phyloP scores from a whole-genome alignment of 1,284 basidiomycete genomes.

The Salmacisia buchloeana region DNA sequence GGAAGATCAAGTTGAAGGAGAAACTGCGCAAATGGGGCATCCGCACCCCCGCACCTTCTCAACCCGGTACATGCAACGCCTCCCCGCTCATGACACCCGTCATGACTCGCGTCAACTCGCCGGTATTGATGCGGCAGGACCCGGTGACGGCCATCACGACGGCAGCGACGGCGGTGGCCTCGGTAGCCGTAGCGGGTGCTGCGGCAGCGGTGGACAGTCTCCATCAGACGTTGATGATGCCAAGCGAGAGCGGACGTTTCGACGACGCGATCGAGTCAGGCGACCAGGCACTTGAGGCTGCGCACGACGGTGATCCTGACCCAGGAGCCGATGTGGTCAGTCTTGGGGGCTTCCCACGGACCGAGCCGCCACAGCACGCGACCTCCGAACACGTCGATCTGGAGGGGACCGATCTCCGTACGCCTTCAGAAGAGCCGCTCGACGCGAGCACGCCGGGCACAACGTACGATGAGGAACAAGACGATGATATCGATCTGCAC shows the following conservation, averaged over 20 bases:
- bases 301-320: neutral
- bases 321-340: neutral
- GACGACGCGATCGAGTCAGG: neutral
- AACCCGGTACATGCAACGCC: neutral
- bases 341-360: neutral
- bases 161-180: neutral
- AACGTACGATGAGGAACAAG: neutral
- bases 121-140: neutral
- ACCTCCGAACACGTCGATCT: too few relatives aligned
- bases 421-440: neutral
- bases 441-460: neutral
- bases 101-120: neutral
- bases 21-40: constrained; percentile 5
- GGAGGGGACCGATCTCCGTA: neutral
- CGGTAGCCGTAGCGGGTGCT: neutral
- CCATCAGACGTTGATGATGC: neutral
- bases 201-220: neutral
- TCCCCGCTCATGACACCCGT: neutral
- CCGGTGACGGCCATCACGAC: neutral
- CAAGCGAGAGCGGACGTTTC: neutral
- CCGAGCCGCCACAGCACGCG: too few relatives aligned
- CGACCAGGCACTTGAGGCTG: too few relatives aligned
- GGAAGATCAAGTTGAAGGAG: constrained; percentile 8
- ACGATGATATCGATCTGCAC: constrained; percentile 2
- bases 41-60: neutral